A percentile compares a stretch with the other conserved stretches of the same genome.
phyloP scores from a whole-genome alignment of 2,329 filamentous ascomycete species.

The Talaromyces marneffei region DNA sequence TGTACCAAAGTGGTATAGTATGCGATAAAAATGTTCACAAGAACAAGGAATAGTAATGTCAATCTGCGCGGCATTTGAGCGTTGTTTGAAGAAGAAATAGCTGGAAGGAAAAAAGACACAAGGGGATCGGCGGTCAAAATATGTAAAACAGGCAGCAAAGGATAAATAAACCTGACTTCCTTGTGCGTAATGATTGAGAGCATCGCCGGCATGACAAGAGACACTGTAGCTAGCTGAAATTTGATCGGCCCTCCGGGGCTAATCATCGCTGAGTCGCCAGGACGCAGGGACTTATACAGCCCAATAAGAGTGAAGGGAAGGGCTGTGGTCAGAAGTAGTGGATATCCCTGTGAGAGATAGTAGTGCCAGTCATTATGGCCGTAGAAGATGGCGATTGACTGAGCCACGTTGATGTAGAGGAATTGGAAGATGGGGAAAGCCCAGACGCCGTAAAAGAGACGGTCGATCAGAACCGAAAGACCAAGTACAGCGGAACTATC shows the following conservation, averaged over 20 bases:
- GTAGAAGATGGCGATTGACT: conserved; percentile 87
- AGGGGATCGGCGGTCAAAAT: conserved; percentile 67
- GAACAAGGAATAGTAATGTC: conserved; percentile 54
- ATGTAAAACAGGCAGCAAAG: conserved; percentile 79
- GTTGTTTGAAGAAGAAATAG: conserved; percentile 29
- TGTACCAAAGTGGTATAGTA: conserved; percentile 71
- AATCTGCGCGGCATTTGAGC: conserved; percentile 42
- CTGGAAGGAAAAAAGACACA: conserved; percentile 57
- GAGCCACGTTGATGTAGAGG: conserved; percentile 82
- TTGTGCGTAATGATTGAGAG: conserved; percentile 87
- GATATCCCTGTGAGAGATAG: conserved; percentile 83
- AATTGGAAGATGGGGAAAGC: conserved; percentile 83
- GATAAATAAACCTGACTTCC: conserved; percentile 95
- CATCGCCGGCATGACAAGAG: conserved; percentile 54
- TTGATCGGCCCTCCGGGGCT: conserved; percentile 29
- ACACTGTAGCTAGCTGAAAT: conserved; percentile 53
- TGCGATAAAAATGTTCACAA: conserved; percentile 64
- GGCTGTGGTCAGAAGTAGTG: conserved; percentile 75
- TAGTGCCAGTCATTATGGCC: conserved; percentile 88
- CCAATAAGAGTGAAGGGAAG: conserved; percentile 69
- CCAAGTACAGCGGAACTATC: conserved; percentile 53
- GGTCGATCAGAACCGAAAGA: conserved; percentile 63
- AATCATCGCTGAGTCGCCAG: conserved; percentile 14
- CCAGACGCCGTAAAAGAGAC: conserved; percentile 75
- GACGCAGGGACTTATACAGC: conserved; percentile 49